These are phyloP conservation scores for Dalbergia oliveri DNA, from an alignment of 306 rosid species.

Conservation along the genomic window DNA sequence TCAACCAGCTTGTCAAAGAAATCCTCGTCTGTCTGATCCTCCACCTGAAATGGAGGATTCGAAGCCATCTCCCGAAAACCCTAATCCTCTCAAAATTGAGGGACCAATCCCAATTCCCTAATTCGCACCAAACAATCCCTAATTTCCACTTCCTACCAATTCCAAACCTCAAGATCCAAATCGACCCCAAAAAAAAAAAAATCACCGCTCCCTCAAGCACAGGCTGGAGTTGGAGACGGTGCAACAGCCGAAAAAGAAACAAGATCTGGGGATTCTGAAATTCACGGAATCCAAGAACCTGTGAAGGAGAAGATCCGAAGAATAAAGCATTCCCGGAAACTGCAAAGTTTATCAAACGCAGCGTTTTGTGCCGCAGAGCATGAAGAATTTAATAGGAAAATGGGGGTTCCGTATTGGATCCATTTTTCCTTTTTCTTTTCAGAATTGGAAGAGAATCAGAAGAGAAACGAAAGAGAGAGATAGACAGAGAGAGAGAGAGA, in stretches of 20 bases:
- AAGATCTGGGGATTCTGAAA: constrained; percentile 61
- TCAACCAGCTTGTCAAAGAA: constrained; percentile 90
- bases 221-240: constrained; percentile 33
- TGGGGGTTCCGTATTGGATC: too few relatives aligned
- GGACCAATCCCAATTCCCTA: constrained; percentile 35
- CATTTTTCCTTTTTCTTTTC: too few relatives aligned
- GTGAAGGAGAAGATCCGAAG: constrained; percentile 24
- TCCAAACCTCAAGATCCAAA: constrained; percentile 65
- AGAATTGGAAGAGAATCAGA: too few relatives aligned
- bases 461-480: too few relatives aligned
- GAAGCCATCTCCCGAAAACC: constrained; percentile 74
- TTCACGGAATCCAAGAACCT: constrained; percentile 45
- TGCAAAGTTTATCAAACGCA: constrained; percentile 46
- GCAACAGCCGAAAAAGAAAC: constrained; percentile 39
- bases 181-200: constrained; percentile 15
- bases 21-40: constrained; percentile 93
- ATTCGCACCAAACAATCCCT: constrained; percentile 28
- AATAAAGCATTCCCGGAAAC: constrained; percentile 12
- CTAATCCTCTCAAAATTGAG: constrained; percentile 34
- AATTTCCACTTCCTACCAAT: constrained; percentile 30
- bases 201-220: constrained; percentile 37
- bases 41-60: constrained; percentile 82
- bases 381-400: too few relatives aligned
- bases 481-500: too few relatives aligned
- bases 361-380: too few relatives aligned